phyloP scores from a whole-genome alignment of 2,329 filamentous ascomycete species.

The Akanthomyces uredinophilus region DNA sequence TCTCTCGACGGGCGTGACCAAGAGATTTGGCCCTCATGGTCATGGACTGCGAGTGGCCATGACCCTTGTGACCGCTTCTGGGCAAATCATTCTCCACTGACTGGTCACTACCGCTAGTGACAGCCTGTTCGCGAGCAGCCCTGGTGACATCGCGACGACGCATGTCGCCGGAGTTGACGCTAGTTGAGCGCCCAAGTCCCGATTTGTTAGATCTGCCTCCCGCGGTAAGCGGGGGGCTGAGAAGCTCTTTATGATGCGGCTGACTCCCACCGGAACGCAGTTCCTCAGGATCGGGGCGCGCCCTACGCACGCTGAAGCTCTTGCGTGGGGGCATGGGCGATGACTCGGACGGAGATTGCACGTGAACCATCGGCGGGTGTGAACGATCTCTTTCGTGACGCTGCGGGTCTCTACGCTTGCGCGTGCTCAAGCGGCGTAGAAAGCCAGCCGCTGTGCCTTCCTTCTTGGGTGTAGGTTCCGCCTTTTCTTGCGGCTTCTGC shows the following conservation, averaged over 20 bases:
- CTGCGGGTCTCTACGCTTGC: slow-evolving; percentile 65
- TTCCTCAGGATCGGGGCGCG: slow-evolving; percentile 50
- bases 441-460: slow-evolving; percentile 83
- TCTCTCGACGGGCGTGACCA: slow-evolving; percentile 83
- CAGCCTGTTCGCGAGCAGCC: slow-evolving; percentile 59
- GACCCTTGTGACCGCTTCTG: slow-evolving; percentile 46
- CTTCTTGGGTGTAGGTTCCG: slow-evolving; percentile 64
- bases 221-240: slow-evolving; percentile 65
- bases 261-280: slow-evolving; percentile 56
- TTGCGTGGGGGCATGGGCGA: slow-evolving; percentile 62
- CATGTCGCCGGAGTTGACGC: slow-evolving; percentile 83
- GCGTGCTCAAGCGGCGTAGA: slow-evolving; percentile 84
- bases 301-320: slow-evolving; percentile 76
- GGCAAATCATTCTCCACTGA: slow-evolving; percentile 54
- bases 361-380: slow-evolving; percentile 67
- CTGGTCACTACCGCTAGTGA: slow-evolving; percentile 75
- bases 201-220: slow-evolving; percentile 60
- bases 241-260: slow-evolving; percentile 70
- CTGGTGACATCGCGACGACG: slow-evolving; percentile 53
- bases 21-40: slow-evolving; percentile 78
- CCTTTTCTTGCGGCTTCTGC: slow-evolving; percentile 43
- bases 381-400: slow-evolving; percentile 59
- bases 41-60: slow-evolving; percentile 51
- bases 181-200: slow-evolving; percentile 78
- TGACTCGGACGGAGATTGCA: slow-evolving; percentile 69